Evolutionary conservation across 768 basidiomycete genomes (phyloP).

Genomic region (Russula compacta): DNA sequence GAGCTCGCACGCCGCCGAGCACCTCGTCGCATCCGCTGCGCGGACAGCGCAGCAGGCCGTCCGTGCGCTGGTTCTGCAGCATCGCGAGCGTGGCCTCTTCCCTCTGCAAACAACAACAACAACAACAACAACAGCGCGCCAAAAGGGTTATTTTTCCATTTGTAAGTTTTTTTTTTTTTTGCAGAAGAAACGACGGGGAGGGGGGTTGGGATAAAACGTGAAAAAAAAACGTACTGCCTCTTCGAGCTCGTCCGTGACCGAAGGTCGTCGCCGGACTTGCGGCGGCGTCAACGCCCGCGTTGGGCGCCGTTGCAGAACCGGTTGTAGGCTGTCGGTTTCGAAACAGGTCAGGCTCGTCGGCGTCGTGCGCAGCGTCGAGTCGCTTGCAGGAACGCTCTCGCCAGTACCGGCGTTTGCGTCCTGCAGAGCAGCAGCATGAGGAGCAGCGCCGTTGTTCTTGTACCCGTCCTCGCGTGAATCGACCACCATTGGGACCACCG

Average conservation of each 20-base stretch:
- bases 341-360: constrained; percentile 14
- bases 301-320: not conserved
- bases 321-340: not conserved
- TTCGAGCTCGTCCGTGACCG: constrained; percentile 17
- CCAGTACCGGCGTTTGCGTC: not conserved
- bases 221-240: constrained; percentile 15
- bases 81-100: constrained; percentile 17
- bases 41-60: constrained; percentile 8
- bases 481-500: not conserved
- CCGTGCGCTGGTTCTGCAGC: constrained; percentile 8
- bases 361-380: constrained; percentile 9
- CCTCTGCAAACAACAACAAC: constrained; percentile 5
- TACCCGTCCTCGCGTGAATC: not conserved
- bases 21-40: constrained; percentile 12
- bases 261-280: constrained; percentile 6
- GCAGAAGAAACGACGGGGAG: not conserved
- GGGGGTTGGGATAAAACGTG: too few relatives aligned
- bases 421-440: too few relatives aligned
- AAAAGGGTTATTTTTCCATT: too few relatives aligned
- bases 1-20: constrained; percentile 12
- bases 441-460: not conserved
- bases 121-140: too few relatives aligned
- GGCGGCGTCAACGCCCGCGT: constrained; percentile 11
- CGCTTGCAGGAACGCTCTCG: not conserved
- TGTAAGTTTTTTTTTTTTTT: too few relatives aligned